Base-by-base conservation (phyloP, 1,284 basidiomycete species). In the Takashimella koratensis region DNA sequence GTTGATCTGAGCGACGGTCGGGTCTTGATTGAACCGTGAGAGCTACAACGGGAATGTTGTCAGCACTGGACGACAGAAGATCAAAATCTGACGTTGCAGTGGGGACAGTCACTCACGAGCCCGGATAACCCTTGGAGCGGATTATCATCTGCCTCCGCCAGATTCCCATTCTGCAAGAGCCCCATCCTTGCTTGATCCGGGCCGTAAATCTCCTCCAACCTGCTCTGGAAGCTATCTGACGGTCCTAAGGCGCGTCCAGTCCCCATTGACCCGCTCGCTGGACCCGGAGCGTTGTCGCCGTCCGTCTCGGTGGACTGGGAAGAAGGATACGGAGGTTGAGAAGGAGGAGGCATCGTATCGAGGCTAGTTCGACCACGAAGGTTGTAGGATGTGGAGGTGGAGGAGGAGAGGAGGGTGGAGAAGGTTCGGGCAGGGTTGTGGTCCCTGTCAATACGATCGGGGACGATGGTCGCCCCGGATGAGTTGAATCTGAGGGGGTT, bases 401-500 rank as follows among this genome's bases (percentile, higher is more conserved):
- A 4, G 55, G 40, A 47, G 55, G 40, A 47, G 48, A 53, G 48
- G 57, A 48, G 48, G 44, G 19, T 55, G 26, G 41, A 51, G 30
- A 36, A 36, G 16, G 30, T 36, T 8, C 30, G 30, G 16, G 30
- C 10, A 8, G 30, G 10, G 16, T 8, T 16, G 3, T 36, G 36
- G 26, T 24, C 50, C 36, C 45, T 40, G 13, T 52, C 24, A 25
- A 52, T 44, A 45, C 45, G 47, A 36, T 62, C 63, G 11, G 60
- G 52, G 4, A 57, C 49, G 30, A 64, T 60, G 4, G 63, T 64
- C 26, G 60, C 63, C 11, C 58, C 57, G 4, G 63, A 64, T 51
- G 63, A 64, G 60, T 64, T 64, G 63, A 64, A 64, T 45, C 62
- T 64, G 49, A 22, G 20, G 26, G 30, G 36, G 47, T 48, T 40